These are phyloP conservation scores for Mucuna pruriens DNA, from an alignment of 306 rosid genomes.

Conservation along the genomic window DNA sequence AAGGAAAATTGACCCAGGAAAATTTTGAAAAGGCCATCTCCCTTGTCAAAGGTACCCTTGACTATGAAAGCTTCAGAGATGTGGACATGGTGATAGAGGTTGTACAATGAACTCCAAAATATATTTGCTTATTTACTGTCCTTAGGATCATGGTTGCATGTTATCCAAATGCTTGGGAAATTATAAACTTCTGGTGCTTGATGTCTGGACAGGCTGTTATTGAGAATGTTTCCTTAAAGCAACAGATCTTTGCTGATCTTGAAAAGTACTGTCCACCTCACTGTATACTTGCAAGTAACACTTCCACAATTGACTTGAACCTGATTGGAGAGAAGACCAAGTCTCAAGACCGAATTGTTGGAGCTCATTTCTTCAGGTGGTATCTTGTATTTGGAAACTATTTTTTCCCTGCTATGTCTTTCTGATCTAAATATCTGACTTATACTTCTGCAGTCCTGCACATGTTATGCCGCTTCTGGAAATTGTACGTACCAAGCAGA, in stretches of 20 bases:
- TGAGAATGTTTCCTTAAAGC: conserved; percentile 90
- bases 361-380: conserved; percentile 98
- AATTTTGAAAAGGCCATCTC: conserved; percentile 70
- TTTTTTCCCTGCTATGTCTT: neutral
- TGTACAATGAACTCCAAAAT: conserved; percentile 24
- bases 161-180: conserved; percentile 28
- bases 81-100: conserved; percentile 99
- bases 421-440: conserved; percentile 33
- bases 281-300: conserved; percentile 94
- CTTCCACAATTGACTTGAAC: conserved; percentile 96
- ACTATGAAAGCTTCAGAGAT: conserved; percentile 79
- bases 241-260: conserved; percentile 88
- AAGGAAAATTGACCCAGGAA: conserved; percentile 79
- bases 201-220: conserved; percentile 83
- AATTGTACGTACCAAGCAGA: conserved; percentile 80
- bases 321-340: conserved; percentile 84
- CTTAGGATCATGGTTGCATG: neutral
- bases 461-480: conserved; percentile 98
- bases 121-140: neutral
- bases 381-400: neutral
- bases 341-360: conserved; percentile 82
- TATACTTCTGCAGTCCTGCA: conserved; percentile 80
- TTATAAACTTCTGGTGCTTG: conserved; percentile 34
- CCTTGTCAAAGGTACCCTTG: conserved; percentile 79
- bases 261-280: conserved; percentile 88